phyloP scores from a whole-genome alignment of 179 eudicot genomes.

The Gypsophila paniculata region DNA sequence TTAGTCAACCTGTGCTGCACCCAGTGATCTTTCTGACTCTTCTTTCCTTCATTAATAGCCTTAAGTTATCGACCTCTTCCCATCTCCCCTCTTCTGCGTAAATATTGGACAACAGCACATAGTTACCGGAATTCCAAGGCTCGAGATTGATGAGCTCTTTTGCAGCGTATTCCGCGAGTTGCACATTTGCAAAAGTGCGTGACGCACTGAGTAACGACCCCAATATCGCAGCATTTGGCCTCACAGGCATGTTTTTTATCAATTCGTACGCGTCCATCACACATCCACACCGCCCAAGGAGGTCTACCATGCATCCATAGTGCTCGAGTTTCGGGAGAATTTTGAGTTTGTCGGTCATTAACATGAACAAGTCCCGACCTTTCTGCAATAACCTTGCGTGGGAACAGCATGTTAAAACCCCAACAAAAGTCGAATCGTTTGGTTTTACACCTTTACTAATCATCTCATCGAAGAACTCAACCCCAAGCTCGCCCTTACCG shows the following conservation, averaged over 20 bases:
- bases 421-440: conserved; percentile 55
- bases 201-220: conserved; percentile 70
- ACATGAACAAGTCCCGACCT: conserved; percentile 49
- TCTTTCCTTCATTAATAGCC: conserved; percentile 50
- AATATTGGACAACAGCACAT: conserved; percentile 62
- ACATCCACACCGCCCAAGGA: conserved; percentile 63
- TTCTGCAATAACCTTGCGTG: conserved; percentile 53
- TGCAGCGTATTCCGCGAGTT: conserved; percentile 51
- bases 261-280: conserved; percentile 53
- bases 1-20: conserved; percentile 38
- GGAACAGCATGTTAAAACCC: conserved; percentile 54
- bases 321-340: conserved; percentile 60
- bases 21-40: conserved; percentile 44
- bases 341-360: conserved; percentile 39
- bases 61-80: conserved; percentile 62
- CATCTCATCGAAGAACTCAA: conserved; percentile 58
- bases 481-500: conserved; percentile 55
- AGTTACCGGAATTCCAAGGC: conserved; percentile 73
- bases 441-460: conserved; percentile 40
- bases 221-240: conserved; percentile 69
- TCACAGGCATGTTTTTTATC: conserved; percentile 53
- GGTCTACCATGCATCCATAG: conserved; percentile 76
- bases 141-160: conserved; percentile 59
- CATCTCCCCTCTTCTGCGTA: conserved; percentile 65
- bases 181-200: conserved; percentile 43